phyloP scores from a whole-genome alignment of 768 basidiomycete species.

The Heimioporus sp. region DNA sequence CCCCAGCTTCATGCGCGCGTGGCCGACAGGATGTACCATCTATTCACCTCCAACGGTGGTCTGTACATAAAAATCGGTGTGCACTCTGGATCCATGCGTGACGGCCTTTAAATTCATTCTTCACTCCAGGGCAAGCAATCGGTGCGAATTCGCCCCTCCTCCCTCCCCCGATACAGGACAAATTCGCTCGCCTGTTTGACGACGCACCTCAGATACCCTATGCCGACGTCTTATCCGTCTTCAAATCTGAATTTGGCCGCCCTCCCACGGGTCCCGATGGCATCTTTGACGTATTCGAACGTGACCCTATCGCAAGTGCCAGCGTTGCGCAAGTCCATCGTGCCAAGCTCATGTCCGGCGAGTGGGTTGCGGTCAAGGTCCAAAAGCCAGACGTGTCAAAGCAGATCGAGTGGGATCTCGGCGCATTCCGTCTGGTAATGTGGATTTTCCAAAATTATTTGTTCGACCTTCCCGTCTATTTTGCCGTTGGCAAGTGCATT shows the following conservation, averaged over 20 bases:
- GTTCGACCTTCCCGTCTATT: slow-evolving; percentile 86
- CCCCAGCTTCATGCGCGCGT: slow-evolving; percentile 83
- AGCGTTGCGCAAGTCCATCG: slow-evolving; percentile 92
- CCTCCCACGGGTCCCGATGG: slow-evolving; percentile 66
- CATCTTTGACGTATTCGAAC: slow-evolving; percentile 77
- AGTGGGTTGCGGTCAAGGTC: slow-evolving; percentile 90
- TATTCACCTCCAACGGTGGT: slow-evolving; percentile 81
- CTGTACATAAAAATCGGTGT: slow-evolving; percentile 82
- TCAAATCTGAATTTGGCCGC: slow-evolving; percentile 64
- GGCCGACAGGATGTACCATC: slow-evolving; percentile 69
- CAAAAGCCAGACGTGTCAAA: slow-evolving; percentile 87
- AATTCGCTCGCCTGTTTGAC: slow-evolving; percentile 83
- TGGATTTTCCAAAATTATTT: slow-evolving; percentile 77
- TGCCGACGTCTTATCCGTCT: slow-evolving; percentile 62
- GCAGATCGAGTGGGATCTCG: slow-evolving; percentile 86
- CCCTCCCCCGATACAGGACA: slow-evolving; percentile 78
- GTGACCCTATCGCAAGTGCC: slow-evolving; percentile 78
- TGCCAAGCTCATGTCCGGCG: slow-evolving; percentile 52
- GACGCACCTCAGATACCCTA: slow-evolving; percentile 85
- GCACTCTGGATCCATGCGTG: slow-evolving; percentile 1
- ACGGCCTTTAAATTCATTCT: neutral
- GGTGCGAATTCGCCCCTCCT: slow-evolving; percentile 85
- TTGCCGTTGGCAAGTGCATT: slow-evolving; percentile 59
- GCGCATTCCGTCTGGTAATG: slow-evolving; percentile 67
- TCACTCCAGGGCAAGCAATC: slow-evolving; percentile 59